Evolutionary conservation across 257 asterid genomes (phyloP).

Genomic region (Nicotiana benthamiana): DNA sequence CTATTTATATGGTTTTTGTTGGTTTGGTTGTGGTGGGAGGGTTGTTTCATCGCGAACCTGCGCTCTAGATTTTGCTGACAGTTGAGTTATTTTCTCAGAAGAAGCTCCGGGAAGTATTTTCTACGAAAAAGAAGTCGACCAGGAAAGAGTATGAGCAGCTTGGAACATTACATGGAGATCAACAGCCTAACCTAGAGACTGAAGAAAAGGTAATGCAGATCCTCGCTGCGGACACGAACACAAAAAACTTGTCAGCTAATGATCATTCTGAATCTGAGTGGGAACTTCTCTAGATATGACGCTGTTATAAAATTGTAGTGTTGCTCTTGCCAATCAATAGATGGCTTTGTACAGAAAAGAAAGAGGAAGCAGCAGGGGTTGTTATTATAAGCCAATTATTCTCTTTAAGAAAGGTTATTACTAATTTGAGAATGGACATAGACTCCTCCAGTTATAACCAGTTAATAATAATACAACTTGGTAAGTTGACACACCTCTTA

Average conservation of each 20-base stretch:
- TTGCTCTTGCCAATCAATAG: conserved; percentile 5
- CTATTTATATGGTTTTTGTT: background rate
- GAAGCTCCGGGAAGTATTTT: conserved; percentile 41
- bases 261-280: conserved; percentile 30
- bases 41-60: background rate
- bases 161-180: conserved; percentile 6
- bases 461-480: background rate
- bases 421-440: background rate
- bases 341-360: conserved; percentile 1
- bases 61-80: background rate
- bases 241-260: background rate
- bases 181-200: background rate
- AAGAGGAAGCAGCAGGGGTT: background rate
- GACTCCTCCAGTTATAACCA: background rate
- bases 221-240: background rate
- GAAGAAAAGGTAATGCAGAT: conserved; percentile 5
- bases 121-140: conserved; percentile 34
- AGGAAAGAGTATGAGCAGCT: conserved; percentile 29
- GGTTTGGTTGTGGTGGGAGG: background rate
- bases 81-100: conserved; percentile 29
- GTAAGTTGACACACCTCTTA: background rate
- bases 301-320: background rate
- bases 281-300: conserved; percentile 27
- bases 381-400: background rate
- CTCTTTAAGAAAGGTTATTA: background rate